Conservation (phyloP, 1,284 basidiomycete species). For the Chalciporus sp. region DNA sequence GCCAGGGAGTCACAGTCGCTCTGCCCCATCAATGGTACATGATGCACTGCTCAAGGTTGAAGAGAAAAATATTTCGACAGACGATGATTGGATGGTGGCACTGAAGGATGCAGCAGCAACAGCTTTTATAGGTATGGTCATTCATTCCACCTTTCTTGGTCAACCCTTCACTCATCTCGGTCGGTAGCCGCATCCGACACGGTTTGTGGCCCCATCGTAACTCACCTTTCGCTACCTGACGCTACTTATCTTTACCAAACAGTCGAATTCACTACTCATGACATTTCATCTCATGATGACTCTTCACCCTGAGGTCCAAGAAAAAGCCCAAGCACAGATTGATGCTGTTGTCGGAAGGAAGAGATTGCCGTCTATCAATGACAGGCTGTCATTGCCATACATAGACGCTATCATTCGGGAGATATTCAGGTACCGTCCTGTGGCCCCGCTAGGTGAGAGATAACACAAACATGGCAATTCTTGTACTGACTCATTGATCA, state of each 20-base stretch:
- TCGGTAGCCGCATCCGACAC: conserved; percentile 25
- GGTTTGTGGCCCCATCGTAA: conserved; percentile 11
- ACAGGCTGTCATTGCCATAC: conserved; percentile 1
- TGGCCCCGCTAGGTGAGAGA: not conserved
- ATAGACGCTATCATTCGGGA: conserved; percentile 5
- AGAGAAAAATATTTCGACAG: not conserved
- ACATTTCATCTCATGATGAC: conserved; percentile 4
- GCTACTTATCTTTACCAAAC: not conserved
- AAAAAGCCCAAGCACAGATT: not conserved
- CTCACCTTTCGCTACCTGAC: conserved; percentile 8
- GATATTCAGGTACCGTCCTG: not conserved
- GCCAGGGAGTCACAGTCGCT: not conserved
- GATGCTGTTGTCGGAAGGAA: conserved; percentile 2
- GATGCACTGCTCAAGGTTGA: conserved; percentile 21
- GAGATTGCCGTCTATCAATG: conserved; percentile 1
- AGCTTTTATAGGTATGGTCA: conserved; percentile 20
- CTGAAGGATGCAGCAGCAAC: conserved; percentile 27
- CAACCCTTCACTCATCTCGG: not conserved
- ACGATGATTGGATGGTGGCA: conserved; percentile 8
- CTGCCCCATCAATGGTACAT: conserved; percentile 23
- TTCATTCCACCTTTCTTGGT: not conserved
- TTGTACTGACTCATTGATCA: too few relatives aligned
- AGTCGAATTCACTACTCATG: conserved; percentile 1
- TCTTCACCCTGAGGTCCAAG: not conserved
- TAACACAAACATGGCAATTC: not conserved